Evolutionary conservation across 2,329 filamentous ascomycete species (phyloP).

Genomic region (Thelonectria blattea): DNA sequence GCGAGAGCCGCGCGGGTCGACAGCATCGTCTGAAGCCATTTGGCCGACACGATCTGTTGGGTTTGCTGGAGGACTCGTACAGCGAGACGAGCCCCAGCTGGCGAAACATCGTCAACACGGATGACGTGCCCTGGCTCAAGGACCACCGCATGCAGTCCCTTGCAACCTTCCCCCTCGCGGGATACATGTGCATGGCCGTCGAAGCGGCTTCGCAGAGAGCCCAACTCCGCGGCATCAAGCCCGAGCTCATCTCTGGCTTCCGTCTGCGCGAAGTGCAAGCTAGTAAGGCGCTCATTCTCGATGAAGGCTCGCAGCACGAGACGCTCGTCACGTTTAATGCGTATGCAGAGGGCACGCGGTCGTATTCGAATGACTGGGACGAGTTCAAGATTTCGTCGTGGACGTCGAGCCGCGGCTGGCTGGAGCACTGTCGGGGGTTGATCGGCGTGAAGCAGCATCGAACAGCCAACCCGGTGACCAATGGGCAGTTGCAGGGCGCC

Average conservation of each 20-base stretch:
- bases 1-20: slow-evolving; percentile 52
- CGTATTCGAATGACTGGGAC: slow-evolving; percentile 54
- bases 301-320: slow-evolving; percentile 37
- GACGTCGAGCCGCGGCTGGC: slow-evolving; percentile 59
- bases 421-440: slow-evolving; percentile 63
- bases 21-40: slow-evolving; percentile 50
- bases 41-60: slow-evolving; percentile 54
- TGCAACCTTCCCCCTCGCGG: slow-evolving; percentile 61
- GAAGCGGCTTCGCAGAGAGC: slow-evolving; percentile 52
- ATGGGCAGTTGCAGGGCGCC: slow-evolving; percentile 17
- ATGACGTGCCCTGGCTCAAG: slow-evolving; percentile 62
- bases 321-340: slow-evolving; percentile 32
- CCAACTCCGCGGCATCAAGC: slow-evolving; percentile 28
- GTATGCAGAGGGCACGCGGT: slow-evolving; percentile 39
- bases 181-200: slow-evolving; percentile 57
- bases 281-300: slow-evolving; percentile 37
- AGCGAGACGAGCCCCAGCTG: slow-evolving; percentile 55
- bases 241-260: slow-evolving; percentile 28
- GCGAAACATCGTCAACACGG: slow-evolving; percentile 54
- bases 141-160: slow-evolving; percentile 65
- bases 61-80: slow-evolving; percentile 50
- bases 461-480: slow-evolving; percentile 31
- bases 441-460: slow-evolving; percentile 46
- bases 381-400: slow-evolving; percentile 64
- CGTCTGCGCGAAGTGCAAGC: slow-evolving; percentile 36